Evolutionary conservation across 2,329 filamentous ascomycete species (phyloP).

Genomic region (Akanthomyces muscarius): DNA sequence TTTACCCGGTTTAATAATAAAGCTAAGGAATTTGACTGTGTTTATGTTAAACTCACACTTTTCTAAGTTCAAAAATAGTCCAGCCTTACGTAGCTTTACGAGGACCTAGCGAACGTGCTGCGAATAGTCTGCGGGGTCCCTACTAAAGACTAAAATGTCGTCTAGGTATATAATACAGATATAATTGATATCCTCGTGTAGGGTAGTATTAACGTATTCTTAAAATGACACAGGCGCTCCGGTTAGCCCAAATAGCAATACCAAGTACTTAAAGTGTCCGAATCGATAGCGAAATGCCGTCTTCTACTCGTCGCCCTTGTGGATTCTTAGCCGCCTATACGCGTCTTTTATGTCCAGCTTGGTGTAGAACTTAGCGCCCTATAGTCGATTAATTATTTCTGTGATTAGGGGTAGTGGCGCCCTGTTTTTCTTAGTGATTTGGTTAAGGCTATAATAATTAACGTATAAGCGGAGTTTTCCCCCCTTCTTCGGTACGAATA

Average conservation of each 20-base stretch:
- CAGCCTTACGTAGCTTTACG: no score
- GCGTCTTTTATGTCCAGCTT: conserved; percentile 1
- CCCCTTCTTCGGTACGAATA: neutral
- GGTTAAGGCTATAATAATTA: neutral
- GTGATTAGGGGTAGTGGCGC: neutral
- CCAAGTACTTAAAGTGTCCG: conserved; percentile 27
- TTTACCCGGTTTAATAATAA: no score
- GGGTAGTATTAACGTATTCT: conserved; percentile 3
- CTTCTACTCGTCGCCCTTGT: conserved; percentile 28
- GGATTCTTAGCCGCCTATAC: conserved; percentile 23
- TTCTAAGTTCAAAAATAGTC: no score
- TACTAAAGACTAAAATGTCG: no score
- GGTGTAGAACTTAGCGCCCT: neutral
- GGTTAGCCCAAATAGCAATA: conserved; percentile 29
- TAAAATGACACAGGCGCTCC: conserved; percentile 13
- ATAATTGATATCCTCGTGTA: conserved; percentile 1
- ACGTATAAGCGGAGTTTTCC: neutral
- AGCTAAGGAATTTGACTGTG: no score
- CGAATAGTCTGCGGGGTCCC: no score
- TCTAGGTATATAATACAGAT: no score
- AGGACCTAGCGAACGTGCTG: no score
- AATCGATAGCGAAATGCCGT: conserved; percentile 27
- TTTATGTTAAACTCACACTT: no score
- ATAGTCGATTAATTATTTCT: neutral
- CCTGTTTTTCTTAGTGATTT: neutral